phyloP scores from a whole-genome alignment of 139 green algal species.

The Prasinococcaceae sp. region DNA sequence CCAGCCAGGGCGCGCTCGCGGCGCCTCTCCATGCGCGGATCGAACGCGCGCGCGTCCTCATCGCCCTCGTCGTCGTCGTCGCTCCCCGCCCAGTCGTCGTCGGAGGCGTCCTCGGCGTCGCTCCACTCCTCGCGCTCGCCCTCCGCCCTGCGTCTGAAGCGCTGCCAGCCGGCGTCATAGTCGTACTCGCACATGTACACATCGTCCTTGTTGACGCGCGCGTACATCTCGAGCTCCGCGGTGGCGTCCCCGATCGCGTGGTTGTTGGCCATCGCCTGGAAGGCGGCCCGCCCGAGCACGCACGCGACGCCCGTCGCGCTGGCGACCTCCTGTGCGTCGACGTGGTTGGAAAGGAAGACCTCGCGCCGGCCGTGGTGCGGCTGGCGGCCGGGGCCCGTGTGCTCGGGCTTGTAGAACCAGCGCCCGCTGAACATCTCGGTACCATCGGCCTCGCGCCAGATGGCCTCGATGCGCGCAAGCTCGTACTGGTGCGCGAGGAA shows the following conservation, averaged over 20 bases:
- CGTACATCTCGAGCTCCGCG: too few species aligned
- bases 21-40: neutral
- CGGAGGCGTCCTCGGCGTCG: constrained; percentile 8
- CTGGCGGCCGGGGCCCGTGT: constrained; percentile 68
- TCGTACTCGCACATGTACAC: constrained; percentile 71
- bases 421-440: constrained; percentile 24
- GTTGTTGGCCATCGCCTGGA: too few species aligned
- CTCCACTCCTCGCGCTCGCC: constrained; percentile 7
- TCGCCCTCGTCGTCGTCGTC: constrained; percentile 12
- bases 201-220: too few species aligned
- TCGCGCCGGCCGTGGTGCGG: constrained; percentile 60
- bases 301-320: neutral
- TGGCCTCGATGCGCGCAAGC: constrained; percentile 24
- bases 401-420: constrained; percentile 67
- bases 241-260: too few species aligned
- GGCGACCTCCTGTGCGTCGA: constrained; percentile 30
- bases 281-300: too few species aligned
- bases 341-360: constrained; percentile 49
- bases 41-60: neutral
- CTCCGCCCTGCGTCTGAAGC: constrained; percentile 17
- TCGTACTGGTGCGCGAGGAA: constrained; percentile 31
- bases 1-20: neutral
- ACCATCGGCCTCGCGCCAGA: constrained; percentile 17
- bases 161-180: constrained; percentile 31
- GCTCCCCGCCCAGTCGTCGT: constrained; percentile 9